phyloP scores from a whole-genome alignment of 2,329 filamentous ascomycete genomes.

The Venturia oleaginea region DNA sequence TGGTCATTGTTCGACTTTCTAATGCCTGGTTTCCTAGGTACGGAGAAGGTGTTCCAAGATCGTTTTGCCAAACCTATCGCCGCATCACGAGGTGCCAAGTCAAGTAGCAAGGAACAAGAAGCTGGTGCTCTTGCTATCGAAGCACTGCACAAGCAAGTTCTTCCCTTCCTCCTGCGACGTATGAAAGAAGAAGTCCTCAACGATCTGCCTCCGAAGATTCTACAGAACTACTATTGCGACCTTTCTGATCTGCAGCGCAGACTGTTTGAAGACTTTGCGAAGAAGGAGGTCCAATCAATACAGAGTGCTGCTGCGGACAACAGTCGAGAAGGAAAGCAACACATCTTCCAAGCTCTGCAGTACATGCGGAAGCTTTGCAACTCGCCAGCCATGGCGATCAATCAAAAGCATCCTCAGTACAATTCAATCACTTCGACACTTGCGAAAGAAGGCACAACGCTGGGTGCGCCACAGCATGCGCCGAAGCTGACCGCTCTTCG shows the following conservation, averaged over 20 bases:
- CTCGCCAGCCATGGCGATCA: constrained; percentile 91
- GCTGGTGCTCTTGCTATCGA: constrained; percentile 92
- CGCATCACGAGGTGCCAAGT: constrained; percentile 89
- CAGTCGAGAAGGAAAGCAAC: constrained; percentile 90
- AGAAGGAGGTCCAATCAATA: constrained; percentile 83
- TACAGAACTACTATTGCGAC: constrained; percentile 99
- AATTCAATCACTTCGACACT: constrained; percentile 77
- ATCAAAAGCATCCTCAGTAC: constrained; percentile 84
- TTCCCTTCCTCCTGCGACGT: constrained; percentile 90
- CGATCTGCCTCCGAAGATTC: constrained; percentile 92
- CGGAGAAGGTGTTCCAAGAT: constrained; percentile 93
- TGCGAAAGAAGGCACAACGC: constrained; percentile 64
- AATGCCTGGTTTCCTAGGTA: constrained; percentile 95
- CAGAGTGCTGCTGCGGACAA: constrained; percentile 64
- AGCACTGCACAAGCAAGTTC: constrained; percentile 94
- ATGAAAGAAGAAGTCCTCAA: constrained; percentile 97
- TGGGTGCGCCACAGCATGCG: constrained; percentile 80
- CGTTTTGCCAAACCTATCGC: constrained; percentile 92
- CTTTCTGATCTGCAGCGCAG: constrained; percentile 90
- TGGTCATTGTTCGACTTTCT: constrained; percentile 99
- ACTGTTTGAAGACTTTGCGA: constrained; percentile 92
- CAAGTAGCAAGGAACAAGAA: constrained; percentile 96
- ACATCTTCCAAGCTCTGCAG: constrained; percentile 97
- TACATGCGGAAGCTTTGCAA: constrained; percentile 99
- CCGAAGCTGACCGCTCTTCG: constrained; percentile 86